Evolutionary conservation across 768 basidiomycete species (phyloP).

Genomic region (Gymnopilus dilepis): DNA sequence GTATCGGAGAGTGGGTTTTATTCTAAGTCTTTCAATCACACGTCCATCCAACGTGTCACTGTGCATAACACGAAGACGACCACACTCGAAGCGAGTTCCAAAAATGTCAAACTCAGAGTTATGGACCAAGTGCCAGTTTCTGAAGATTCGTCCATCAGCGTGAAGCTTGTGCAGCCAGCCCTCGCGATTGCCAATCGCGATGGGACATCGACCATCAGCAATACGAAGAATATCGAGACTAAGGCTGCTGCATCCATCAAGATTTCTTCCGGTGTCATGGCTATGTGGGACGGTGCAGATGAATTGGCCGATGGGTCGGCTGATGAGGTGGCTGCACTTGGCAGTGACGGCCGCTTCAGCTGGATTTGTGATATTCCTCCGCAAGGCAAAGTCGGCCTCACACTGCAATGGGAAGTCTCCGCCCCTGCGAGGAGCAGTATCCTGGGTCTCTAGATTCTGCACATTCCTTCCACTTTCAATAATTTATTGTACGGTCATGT

Average conservation of each 20-base stretch:
- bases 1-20: constrained; percentile 39
- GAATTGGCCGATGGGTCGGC: constrained; percentile 27
- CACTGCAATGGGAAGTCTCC: constrained; percentile 41
- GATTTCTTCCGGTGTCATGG: constrained; percentile 33
- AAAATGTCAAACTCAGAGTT: constrained; percentile 35
- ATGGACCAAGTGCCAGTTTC: constrained; percentile 46
- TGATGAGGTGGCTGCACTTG: constrained; percentile 31
- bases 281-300: constrained; percentile 43
- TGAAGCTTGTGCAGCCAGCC: constrained; percentile 44
- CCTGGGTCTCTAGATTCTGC: constrained; percentile 23
- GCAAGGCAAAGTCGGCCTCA: constrained; percentile 37
- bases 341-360: constrained; percentile 38
- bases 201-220: constrained; percentile 4
- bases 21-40: constrained; percentile 35
- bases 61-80: constrained; percentile 42
- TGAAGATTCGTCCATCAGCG: constrained; percentile 42
- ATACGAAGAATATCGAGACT: not conserved
- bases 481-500: too few relatives aligned
- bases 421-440: constrained; percentile 31
- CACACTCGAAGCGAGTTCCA: constrained; percentile 16
- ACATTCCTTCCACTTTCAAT: not conserved
- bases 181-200: constrained; percentile 27
- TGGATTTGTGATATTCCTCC: constrained; percentile 39
- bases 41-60: constrained; percentile 43
- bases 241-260: constrained; percentile 28